These are phyloP conservation scores for Scenedesmus sp. DNA, from an alignment of 163 green algal species.

Conservation along the genomic window DNA sequence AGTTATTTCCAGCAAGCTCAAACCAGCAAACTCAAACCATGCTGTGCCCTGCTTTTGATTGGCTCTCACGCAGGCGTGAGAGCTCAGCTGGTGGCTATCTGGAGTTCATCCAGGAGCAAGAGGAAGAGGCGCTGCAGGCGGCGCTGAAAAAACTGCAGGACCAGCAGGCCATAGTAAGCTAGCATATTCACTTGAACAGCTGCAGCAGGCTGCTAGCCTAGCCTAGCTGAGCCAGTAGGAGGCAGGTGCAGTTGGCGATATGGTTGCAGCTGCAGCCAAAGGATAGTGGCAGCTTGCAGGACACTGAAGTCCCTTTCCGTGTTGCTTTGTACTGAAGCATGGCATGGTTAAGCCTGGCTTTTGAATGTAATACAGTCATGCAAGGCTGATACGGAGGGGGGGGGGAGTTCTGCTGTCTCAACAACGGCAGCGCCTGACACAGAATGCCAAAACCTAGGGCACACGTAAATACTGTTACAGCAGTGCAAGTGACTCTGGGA, in stretches of 20 bases:
- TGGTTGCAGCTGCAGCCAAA: not conserved
- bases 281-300: too few species aligned
- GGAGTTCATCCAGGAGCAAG: slow-evolving; percentile 50
- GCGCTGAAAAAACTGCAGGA: slow-evolving; percentile 43
- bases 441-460: too few species aligned
- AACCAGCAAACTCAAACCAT: too few species aligned
- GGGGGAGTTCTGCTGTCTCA: too few species aligned
- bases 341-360: too few species aligned
- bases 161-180: slow-evolving; percentile 24
- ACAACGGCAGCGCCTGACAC: too few species aligned
- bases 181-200: not conserved
- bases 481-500: not conserved
- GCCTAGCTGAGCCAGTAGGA: too few species aligned
- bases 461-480: too few species aligned
- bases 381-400: not conserved
- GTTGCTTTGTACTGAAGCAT: too few species aligned
- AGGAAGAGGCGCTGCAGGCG: slow-evolving; percentile 42
- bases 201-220: not conserved
- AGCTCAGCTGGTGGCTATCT: slow-evolving; percentile 15
- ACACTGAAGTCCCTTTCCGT: too few species aligned
- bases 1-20: too few species aligned
- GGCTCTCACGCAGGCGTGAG: slow-evolving; percentile 16
- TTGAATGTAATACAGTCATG: too few species aligned
- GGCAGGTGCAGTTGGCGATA: not conserved
- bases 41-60: not conserved